Evolutionary conservation across 768 basidiomycete genomes (phyloP).

Genomic region (Suillus ampliporus): DNA sequence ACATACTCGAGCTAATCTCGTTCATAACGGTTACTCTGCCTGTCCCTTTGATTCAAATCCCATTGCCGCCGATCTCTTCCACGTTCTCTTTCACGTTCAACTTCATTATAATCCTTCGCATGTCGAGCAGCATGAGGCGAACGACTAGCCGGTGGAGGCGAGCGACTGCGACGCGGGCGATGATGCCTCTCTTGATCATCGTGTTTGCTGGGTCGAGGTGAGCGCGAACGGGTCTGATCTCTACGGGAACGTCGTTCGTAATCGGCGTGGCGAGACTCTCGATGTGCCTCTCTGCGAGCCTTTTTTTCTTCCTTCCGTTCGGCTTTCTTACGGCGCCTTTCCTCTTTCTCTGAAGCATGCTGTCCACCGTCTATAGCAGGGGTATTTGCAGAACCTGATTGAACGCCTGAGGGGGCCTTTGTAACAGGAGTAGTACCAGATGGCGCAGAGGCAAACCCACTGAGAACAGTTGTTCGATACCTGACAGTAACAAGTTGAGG

Average conservation of each 20-base stretch:
- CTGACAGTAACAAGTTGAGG: background rate
- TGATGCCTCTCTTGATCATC: conserved; percentile 23
- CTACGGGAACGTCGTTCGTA: conserved; percentile 32
- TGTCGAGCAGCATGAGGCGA: conserved; percentile 23
- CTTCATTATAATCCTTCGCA: conserved; percentile 33
- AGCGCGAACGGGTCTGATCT: conserved; percentile 43
- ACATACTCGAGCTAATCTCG: conserved; percentile 20
- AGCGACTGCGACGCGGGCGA: conserved; percentile 34
- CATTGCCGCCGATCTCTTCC: conserved; percentile 57
- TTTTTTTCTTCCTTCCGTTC: conserved; percentile 66
- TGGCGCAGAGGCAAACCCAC: conserved; percentile 72
- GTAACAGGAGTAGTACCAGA: conserved; percentile 32
- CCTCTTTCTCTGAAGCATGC: conserved; percentile 49
- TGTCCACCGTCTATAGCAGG: conserved; percentile 37
- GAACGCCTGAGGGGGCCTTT: conserved; percentile 24
- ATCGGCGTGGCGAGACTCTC: conserved; percentile 40
- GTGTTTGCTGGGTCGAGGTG: conserved; percentile 32
- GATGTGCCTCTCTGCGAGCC: conserved; percentile 57
- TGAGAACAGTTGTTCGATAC: conserved; percentile 31
- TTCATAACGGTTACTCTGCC: conserved; percentile 26
- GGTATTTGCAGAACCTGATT: conserved; percentile 22
- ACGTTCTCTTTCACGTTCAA: conserved; percentile 36
- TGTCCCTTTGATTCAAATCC: conserved; percentile 53
- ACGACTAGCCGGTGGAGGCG: conserved; percentile 27
- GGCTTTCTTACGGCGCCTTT: conserved; percentile 55